Base-by-base conservation (phyloP, 768 basidiomycete species). In the Mycena pura region DNA sequence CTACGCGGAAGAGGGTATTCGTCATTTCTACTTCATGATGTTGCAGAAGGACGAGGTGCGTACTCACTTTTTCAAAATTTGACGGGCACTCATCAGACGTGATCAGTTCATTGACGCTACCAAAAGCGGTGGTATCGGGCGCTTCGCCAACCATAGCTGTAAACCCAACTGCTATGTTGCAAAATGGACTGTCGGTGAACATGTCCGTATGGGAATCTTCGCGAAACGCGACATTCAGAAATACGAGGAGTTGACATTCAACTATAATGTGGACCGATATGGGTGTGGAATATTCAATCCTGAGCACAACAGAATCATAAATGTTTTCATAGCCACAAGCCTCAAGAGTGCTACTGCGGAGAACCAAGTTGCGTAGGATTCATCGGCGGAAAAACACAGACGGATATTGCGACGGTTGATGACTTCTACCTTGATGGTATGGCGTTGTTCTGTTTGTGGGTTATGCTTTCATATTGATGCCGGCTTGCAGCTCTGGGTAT, bases 21-120 rank as follows among this genome's bases (percentile, higher is more conserved):
- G 86, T 51, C 97, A 99, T 74, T 99, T 99, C 69, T 99, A 99
- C 78, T 99, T 99, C 73, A 99, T 99, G 97, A 96, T 96, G 92
- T 76, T 99, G 58, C 97, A 99, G 77, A 95, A 93, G 72, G 95
- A 96, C 67, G 95, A 99, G 85, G 96, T 95, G 66, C 55, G 86
- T 75, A 14, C 31, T 38, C 24, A 44, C 28, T 24, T 14, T 57
- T 22, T 36, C 19, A 50, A 10, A 40, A 9, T 32, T 13, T 43
- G 24, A 34, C 32, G 29, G 34, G 43, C 27, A 34, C 44, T 45
- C 22, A 49, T n/a, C 17, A n/a, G 52, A n/a, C n/a, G n/a, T n/a
- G n/a, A n/a, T n/a, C 41, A 95, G 95, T 99, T 92, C 76, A 95
- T 99, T 70, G 97, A 99, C 74, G 97, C 97, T 1, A 99, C 97